These are phyloP conservation scores for Nakazawaea sp. DNA, from an alignment of 805 yeast species.

Conservation along the genomic window DNA sequence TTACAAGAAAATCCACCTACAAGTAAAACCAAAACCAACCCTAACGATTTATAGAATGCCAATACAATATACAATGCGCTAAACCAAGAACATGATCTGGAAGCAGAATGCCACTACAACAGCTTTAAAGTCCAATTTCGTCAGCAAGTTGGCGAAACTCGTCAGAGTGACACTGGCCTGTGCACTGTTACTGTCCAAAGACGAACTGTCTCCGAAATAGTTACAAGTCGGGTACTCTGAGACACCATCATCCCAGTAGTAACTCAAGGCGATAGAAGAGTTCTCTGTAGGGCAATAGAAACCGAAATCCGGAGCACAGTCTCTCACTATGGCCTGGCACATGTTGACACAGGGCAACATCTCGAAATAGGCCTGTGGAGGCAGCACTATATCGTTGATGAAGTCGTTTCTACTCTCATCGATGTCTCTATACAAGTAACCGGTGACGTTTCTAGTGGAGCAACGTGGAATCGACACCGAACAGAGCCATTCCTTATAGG, in stretches of 20 bases:
- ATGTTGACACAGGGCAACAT: constrained; percentile 80
- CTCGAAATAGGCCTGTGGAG: constrained; percentile 60
- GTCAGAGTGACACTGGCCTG: neutral
- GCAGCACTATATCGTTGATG: constrained; percentile 46
- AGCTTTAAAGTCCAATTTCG: neutral
- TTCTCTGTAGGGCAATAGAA: constrained; percentile 63
- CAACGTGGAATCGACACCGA: constrained; percentile 86
- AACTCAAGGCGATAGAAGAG: constrained; percentile 29
- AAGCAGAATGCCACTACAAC: too few relatives aligned
- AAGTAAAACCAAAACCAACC: neutral
- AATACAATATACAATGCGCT: too few relatives aligned
- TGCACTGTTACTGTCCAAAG: neutral
- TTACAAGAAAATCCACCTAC: neutral
- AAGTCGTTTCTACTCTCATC: constrained; percentile 54
- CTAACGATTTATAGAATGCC: neutral
- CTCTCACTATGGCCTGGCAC: constrained; percentile 71
- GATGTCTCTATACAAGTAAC: constrained; percentile 38
- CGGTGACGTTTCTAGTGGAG: constrained; percentile 38
- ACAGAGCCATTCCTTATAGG: constrained; percentile 87
- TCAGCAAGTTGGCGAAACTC: neutral
- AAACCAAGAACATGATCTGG: too few relatives aligned
- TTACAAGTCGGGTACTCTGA: constrained; percentile 38
- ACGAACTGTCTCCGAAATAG: constrained; percentile 11
- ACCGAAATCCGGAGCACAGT: constrained; percentile 74
- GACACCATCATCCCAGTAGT: constrained; percentile 29